phyloP scores from a whole-genome alignment of 2,329 filamentous ascomycete species.

The Fusarium vanettenii region DNA sequence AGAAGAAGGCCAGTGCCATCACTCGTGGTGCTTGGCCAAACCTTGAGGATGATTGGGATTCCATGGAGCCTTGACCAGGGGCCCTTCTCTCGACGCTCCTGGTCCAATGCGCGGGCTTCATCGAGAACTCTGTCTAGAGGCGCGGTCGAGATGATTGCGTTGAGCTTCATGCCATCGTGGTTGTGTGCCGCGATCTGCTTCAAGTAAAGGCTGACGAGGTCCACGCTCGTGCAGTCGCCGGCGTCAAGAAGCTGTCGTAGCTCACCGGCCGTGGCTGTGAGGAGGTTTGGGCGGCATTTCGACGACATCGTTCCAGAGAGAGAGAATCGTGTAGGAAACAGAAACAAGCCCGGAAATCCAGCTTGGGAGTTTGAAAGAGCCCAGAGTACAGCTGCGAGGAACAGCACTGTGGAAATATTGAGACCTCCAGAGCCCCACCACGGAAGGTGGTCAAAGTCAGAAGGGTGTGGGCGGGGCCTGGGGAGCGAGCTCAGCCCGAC shows the following conservation, averaged over 20 bases:
- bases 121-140: background rate
- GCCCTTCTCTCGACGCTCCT: background rate
- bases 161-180: background rate
- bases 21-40: background rate
- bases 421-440: background rate
- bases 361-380: background rate
- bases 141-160: background rate
- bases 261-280: background rate
- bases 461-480: too few species aligned
- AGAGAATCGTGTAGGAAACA: background rate
- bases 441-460: too few species aligned
- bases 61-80: background rate
- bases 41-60: slow-evolving; percentile 8
- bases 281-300: background rate
- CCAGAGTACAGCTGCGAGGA: background rate
- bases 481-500: background rate
- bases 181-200: background rate
- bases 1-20: background rate
- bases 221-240: background rate
- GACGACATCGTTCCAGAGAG: background rate
- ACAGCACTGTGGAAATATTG: background rate
- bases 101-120: background rate
- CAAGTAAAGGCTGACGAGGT: background rate
- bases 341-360: background rate
- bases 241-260: background rate